phyloP scores from a whole-genome alignment of 2,329 filamentous ascomycete genomes.

The Neodidymelliopsis sp. region DNA sequence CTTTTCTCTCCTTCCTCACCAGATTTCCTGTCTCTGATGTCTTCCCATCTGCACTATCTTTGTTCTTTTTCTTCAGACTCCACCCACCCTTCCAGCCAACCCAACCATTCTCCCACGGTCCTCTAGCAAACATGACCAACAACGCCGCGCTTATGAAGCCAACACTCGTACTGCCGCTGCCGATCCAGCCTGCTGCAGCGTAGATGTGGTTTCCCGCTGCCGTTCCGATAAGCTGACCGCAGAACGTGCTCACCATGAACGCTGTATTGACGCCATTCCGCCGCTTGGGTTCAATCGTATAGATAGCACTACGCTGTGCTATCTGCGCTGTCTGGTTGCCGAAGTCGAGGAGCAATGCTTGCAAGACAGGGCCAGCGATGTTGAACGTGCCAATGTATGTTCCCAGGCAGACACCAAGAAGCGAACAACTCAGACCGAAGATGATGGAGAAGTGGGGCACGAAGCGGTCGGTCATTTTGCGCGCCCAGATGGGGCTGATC shows the following conservation, averaged over 20 bases:
- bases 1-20: slow-evolving; percentile 16
- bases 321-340: slow-evolving; percentile 78
- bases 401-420: slow-evolving; percentile 70
- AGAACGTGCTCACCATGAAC: slow-evolving; percentile 80
- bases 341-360: slow-evolving; percentile 74
- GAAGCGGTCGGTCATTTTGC: slow-evolving; percentile 73
- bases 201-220: slow-evolving; percentile 63
- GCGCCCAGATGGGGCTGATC: slow-evolving; percentile 73
- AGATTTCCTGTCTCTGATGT: slow-evolving; percentile 31
- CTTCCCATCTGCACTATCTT: slow-evolving; percentile 51
- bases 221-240: slow-evolving; percentile 75
- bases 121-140: slow-evolving; percentile 56
- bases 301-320: slow-evolving; percentile 75
- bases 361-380: slow-evolving; percentile 75
- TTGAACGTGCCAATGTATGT: slow-evolving; percentile 72
- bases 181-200: slow-evolving; percentile 63
- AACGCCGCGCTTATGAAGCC: slow-evolving; percentile 61
- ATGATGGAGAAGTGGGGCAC: slow-evolving; percentile 73
- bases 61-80: slow-evolving; percentile 56
- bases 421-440: slow-evolving; percentile 64
- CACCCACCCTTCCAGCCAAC: slow-evolving; percentile 67
- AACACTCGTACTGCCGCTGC: slow-evolving; percentile 64
- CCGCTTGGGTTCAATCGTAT: slow-evolving; percentile 72
- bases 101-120: slow-evolving; percentile 66
- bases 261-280: slow-evolving; percentile 81